Conservation (phyloP, 495 filamentous ascomycete genomes). For the Mytilinidion resinicola region DNA sequence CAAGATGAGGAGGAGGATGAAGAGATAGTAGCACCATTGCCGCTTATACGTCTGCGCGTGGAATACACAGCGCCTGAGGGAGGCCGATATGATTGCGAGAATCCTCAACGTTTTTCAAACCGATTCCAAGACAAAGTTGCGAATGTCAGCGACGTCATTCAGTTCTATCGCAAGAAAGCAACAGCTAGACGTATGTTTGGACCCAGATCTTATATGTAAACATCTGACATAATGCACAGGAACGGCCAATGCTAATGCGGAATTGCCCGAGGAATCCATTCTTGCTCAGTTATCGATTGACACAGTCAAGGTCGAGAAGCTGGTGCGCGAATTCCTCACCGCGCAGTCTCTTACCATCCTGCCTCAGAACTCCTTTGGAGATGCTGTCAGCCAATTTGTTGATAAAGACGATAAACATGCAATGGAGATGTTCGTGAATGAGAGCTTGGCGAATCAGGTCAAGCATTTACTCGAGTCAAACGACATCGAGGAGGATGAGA, state of each 20-base stretch:
- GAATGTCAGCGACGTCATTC: conserved; percentile 88
- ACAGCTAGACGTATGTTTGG: conserved; percentile 30
- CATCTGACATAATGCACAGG: conserved; percentile 8
- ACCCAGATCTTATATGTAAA: neutral
- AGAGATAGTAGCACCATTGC: conserved; percentile 56
- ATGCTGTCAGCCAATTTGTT: conserved; percentile 89
- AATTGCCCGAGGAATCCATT: conserved; percentile 53
- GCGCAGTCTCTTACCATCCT: conserved; percentile 85
- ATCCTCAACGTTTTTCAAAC: conserved; percentile 94
- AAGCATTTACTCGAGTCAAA: conserved; percentile 63
- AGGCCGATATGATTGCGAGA: conserved; percentile 82
- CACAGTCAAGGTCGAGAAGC: conserved; percentile 74
- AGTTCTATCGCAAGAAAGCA: conserved; percentile 84
- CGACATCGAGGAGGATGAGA: conserved; percentile 51
- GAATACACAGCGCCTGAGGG: conserved; percentile 86
- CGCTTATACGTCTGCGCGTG: conserved; percentile 81
- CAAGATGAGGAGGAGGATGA: conserved; percentile 57
- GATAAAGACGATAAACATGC: conserved; percentile 94
- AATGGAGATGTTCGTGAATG: conserved; percentile 80
- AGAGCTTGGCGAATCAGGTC: conserved; percentile 69
- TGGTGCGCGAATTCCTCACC: conserved; percentile 78
- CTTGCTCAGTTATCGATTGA: conserved; percentile 60
- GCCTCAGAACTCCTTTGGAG: conserved; percentile 82
- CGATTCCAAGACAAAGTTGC: conserved; percentile 85
- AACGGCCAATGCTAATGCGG: conserved; percentile 35